Percentiles rank a stretch among this genome's conserved stretches.
phyloP scores from a whole-genome alignment of 2,329 filamentous ascomycete species.

The Volutella citrinella region DNA sequence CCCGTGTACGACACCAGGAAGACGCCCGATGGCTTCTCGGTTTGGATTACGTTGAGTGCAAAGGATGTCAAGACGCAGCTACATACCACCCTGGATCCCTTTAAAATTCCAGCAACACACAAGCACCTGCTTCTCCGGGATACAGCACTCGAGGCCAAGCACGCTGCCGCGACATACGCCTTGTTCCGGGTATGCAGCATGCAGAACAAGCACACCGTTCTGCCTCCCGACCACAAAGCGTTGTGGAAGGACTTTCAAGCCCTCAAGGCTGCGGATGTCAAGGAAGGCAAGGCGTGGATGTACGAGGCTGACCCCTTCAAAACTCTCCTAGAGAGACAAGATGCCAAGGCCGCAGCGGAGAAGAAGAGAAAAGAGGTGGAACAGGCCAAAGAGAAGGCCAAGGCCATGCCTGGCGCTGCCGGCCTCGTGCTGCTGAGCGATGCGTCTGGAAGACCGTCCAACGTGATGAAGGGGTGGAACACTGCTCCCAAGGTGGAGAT shows the following conservation, averaged over 20 bases:
- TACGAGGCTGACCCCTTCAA: slow-evolving; percentile 95
- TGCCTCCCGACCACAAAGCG: slow-evolving; percentile 85
- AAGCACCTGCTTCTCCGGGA: slow-evolving; percentile 73
- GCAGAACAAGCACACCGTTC: slow-evolving; percentile 91
- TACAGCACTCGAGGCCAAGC: slow-evolving; percentile 83
- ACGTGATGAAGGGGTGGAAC: slow-evolving; percentile 72
- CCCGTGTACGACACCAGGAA: slow-evolving; percentile 86
- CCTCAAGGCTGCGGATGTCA: slow-evolving; percentile 77
- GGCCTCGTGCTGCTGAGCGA: slow-evolving; percentile 48
- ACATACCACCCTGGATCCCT: slow-evolving; percentile 70
- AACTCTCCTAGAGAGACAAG: slow-evolving; percentile 73
- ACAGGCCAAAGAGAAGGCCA: slow-evolving; percentile 65
- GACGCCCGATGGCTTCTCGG: slow-evolving; percentile 70
- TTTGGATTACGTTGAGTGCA: slow-evolving; percentile 74
- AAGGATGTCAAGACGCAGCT: slow-evolving; percentile 82
- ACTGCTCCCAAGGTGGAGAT: slow-evolving; percentile 89
- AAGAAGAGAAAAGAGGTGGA: slow-evolving; percentile 76
- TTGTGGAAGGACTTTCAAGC: slow-evolving; percentile 89
- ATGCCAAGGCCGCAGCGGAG: slow-evolving; percentile 69
- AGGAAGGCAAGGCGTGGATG: slow-evolving; percentile 77
- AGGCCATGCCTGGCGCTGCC: slow-evolving; percentile 58
- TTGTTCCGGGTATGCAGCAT: slow-evolving; percentile 91
- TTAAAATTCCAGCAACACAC: slow-evolving; percentile 74
- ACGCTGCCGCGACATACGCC: slow-evolving; percentile 89
- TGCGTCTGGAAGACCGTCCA: slow-evolving; percentile 31